phyloP scores from a whole-genome alignment of 352 stramenopile species.

The Peronospora destructor region DNA sequence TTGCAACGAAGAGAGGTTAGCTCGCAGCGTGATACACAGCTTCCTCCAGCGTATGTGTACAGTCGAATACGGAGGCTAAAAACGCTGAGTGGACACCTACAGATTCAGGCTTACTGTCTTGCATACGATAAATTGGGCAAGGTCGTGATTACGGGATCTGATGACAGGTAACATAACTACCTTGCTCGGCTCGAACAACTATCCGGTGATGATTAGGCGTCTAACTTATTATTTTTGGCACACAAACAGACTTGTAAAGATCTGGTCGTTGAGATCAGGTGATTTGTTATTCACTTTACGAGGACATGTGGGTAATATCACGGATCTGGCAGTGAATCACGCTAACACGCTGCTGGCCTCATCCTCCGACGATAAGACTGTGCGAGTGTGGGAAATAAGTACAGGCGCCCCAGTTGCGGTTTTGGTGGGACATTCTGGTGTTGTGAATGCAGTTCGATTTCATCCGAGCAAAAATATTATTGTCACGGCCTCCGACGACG shows the following conservation, averaged over 20 bases:
- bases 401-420: slow-evolving; percentile 81
- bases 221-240: slow-evolving; percentile 8
- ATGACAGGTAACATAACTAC: slow-evolving; percentile 74
- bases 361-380: slow-evolving; percentile 85
- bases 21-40: slow-evolving; percentile 21
- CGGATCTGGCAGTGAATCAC: slow-evolving; percentile 82
- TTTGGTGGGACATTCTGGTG: slow-evolving; percentile 77
- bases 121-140: slow-evolving; percentile 93
- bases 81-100: slow-evolving; percentile 89
- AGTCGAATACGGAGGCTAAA: slow-evolving; percentile 74
- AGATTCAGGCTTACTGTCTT: slow-evolving; percentile 93
- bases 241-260: slow-evolving; percentile 87
- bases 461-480: slow-evolving; percentile 82
- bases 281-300: slow-evolving; percentile 77
- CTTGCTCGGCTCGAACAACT: not conserved
- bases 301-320: slow-evolving; percentile 86
- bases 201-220: slow-evolving; percentile 1
- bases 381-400: slow-evolving; percentile 83
- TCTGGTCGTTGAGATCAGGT: slow-evolving; percentile 90
- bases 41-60: slow-evolving; percentile 64
- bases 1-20: slow-evolving; percentile 47
- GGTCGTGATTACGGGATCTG: slow-evolving; percentile 95
- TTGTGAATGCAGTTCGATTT: slow-evolving; percentile 85
- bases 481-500: slow-evolving; percentile 90
- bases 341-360: slow-evolving; percentile 77